Evolutionary conservation across 75 land plant genomes (phyloP), one percentile per base, ranked within the genome.

Genomic region (Selaginella tamariscina): DNA sequence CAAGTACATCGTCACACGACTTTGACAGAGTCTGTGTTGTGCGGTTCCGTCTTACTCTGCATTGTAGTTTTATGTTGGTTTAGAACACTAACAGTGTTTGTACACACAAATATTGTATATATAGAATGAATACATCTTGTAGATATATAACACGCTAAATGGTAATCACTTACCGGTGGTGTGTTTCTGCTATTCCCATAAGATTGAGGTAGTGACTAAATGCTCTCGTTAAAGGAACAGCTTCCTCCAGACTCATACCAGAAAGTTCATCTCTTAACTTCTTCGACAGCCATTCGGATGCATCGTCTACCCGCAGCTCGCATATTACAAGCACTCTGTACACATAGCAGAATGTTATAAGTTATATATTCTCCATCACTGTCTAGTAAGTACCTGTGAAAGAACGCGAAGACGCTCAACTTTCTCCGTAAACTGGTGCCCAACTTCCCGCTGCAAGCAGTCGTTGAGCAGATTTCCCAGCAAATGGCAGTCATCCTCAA

Each of bases 161-260:
- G 49, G 11, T 5, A 5, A 39, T 5, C 49, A 39, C 49, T 5
- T 72, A 88, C 92, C 94, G 75, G 72, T 92, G 98, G 67, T 92
- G 90, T 15, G 98, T 92, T 33, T 92, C 94, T 9, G 98, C 98
- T 39, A 86, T 92, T 20, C 94, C 94, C 83, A 85, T 92, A 18
- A 92, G 75, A 70, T 80, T 92, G 24, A 92, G 86, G 74, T 81
- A 86, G 74, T 92, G 94, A 33, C 98, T 92, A 60, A 84, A 92
- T 8, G 98, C 88, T 18, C 98, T 82, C n/a, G 94, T 93, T 20
- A 92, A 75, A 15, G 81, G 71, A 24, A 82, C 76, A 0, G 90
- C 94, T 56, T 88, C 95, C 64, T 92, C 94, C 5, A 86, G 66
- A 1, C 75, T 82, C 87, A 92, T 84, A 24, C 75, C 72, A 0